Evolutionary conservation across 495 filamentous ascomycete genomes (phyloP).

Genomic region (Emericellopsis terricola): DNA sequence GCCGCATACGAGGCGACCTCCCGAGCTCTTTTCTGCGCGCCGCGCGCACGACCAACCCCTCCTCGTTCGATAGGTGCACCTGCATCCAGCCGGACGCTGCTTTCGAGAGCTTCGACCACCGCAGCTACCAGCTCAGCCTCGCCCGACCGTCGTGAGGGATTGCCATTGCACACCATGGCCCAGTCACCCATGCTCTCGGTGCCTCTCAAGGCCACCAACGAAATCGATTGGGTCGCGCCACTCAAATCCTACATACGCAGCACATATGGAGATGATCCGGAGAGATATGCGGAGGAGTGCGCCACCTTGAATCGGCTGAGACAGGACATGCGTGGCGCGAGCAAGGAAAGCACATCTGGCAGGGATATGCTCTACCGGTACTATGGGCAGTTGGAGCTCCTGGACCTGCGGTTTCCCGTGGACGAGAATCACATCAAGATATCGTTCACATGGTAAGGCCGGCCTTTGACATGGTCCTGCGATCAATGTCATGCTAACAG

Average conservation of each 20-base stretch:
- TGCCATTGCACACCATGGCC: slow-evolving; percentile 26
- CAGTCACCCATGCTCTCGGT: slow-evolving; percentile 83
- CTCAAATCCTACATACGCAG: slow-evolving; percentile 86
- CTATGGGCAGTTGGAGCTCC: slow-evolving; percentile 87
- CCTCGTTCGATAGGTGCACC: no score
- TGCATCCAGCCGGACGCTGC: no score
- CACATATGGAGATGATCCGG: slow-evolving; percentile 91
- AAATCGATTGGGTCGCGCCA: slow-evolving; percentile 94
- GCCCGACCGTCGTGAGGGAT: no score
- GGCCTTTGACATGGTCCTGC: background rate
- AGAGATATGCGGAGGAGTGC: slow-evolving; percentile 88
- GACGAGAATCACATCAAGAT: slow-evolving; percentile 99
- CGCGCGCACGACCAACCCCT: no score
- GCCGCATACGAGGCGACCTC: background rate
- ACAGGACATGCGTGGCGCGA: slow-evolving; percentile 96
- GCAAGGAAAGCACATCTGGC: slow-evolving; percentile 89
- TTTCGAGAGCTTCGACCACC: no score
- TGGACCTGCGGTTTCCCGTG: slow-evolving; percentile 90
- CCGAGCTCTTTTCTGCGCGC: background rate
- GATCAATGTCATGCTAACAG: background rate
- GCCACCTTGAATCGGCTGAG: slow-evolving; percentile 87
- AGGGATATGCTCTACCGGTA: slow-evolving; percentile 91
- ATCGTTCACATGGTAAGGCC: slow-evolving; percentile 80
- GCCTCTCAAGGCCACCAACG: slow-evolving; percentile 94
- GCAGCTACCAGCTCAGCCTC: no score